Evolutionary conservation across 164 flowering plant genomes (phyloP).

Genomic region (Euptelea pleiosperma): DNA sequence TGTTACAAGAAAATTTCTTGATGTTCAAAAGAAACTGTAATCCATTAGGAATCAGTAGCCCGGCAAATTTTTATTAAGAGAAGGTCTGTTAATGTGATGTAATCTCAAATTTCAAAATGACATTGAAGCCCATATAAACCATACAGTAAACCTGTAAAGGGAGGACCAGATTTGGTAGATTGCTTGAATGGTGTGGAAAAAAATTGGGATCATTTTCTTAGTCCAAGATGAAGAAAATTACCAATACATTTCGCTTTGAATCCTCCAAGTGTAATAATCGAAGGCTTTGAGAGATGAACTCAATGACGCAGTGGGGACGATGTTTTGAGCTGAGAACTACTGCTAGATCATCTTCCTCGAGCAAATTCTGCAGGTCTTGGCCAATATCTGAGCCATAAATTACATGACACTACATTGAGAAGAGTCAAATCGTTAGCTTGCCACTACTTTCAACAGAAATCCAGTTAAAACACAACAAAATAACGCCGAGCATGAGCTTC

Average conservation of each 20-base stretch:
- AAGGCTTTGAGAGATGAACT: slow-evolving; percentile 82
- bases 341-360: slow-evolving; percentile 69
- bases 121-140: no score
- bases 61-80: no score
- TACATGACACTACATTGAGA: slow-evolving; percentile 79
- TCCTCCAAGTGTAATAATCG: slow-evolving; percentile 64
- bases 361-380: slow-evolving; percentile 49
- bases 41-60: no score
- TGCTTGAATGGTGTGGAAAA: no score
- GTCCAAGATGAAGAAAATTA: slow-evolving; percentile 30
- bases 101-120: no score
- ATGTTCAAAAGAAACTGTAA: no score
- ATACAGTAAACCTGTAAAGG: no score
- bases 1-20: no score
- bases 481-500: not conserved
- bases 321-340: slow-evolving; percentile 69
- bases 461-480: slow-evolving; percentile 1
- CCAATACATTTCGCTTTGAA: slow-evolving; percentile 57
- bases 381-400: slow-evolving; percentile 67
- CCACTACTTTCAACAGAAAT: not conserved
- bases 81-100: no score
- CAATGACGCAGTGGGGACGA: slow-evolving; percentile 85
- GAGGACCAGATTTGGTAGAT: no score
- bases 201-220: not conserved
- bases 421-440: not conserved